Percentiles rank a stretch among this genome's conserved stretches.
These are phyloP conservation scores for Sporisorium exsertum DNA, from an alignment of 1,284 basidiomycete genomes.

Conservation along the genomic window DNA sequence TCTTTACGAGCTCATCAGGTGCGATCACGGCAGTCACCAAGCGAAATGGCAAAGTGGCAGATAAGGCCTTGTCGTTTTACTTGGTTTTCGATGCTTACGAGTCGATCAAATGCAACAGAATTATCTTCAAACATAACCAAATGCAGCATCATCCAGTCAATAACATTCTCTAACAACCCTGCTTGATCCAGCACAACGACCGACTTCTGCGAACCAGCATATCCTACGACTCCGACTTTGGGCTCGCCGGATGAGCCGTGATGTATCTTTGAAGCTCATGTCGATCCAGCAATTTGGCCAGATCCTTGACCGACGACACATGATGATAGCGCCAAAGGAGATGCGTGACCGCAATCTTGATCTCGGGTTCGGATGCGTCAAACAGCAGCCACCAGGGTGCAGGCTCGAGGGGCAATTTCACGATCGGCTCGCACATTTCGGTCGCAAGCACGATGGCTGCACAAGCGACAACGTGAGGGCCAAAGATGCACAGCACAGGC, in stretches of 20 bases:
- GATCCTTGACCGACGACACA: conserved; percentile 1
- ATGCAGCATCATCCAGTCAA: conserved; percentile 15
- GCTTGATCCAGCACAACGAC: neutral
- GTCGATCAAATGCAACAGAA: neutral
- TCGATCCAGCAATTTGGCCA: conserved; percentile 22
- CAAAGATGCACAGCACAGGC: conserved; percentile 86
- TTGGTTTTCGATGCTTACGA: neutral
- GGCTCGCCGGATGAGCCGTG: neutral
- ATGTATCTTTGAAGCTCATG: conserved; percentile 22
- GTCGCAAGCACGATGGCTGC: conserved; percentile 71
- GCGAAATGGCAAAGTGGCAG: neutral
- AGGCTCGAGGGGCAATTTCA: conserved; percentile 67
- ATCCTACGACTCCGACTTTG: neutral
- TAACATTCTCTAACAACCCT: neutral
- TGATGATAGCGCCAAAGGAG: conserved; percentile 57
- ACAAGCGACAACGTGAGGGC: conserved; percentile 87
- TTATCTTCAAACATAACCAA: neutral
- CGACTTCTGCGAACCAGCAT: neutral
- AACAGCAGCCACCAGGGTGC: conserved; percentile 71
- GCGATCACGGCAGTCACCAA: neutral
- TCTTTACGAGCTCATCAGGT: neutral
- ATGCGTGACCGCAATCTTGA: conserved; percentile 52
- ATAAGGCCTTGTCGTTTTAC: no score
- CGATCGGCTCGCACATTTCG: conserved; percentile 28
- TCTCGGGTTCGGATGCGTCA: conserved; percentile 63